Base-by-base conservation (phyloP, 331 rosid species). In the Prunus yedoensis region DNA sequence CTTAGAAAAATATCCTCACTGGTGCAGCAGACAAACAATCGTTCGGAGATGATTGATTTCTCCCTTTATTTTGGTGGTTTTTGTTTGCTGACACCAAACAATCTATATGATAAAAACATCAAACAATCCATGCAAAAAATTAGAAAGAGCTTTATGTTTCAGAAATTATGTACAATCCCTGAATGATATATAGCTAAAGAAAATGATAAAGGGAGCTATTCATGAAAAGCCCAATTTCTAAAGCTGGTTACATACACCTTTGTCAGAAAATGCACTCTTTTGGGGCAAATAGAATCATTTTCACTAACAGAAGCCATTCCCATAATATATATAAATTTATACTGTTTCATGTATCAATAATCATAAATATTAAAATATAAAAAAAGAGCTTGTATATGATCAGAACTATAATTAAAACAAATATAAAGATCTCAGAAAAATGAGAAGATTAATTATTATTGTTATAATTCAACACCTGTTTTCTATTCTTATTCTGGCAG, bases 391-490 rank as follows among this genome's bases (percentile, higher is more conserved):
- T 27, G 43, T 47, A 15, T 72, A 74, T 70, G 49, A 52, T 75
- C 78, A 63, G 32, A 13, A 12, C 0, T 14, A 32, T 18, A 35
- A 61, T 8, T 4, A 20, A 56, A 74, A 70, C 15, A 17, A 20
- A 65, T 41, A 78, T 1, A 10, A 16, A 49, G 72, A 30, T 50
- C n/a, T 47, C 3, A 35, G 3, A 52, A 21, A 45, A 12, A 18
- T 4, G 59, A n/a, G 64, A 81, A 70, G 4, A 74, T 16, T 10
- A 28, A 8, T 6, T 30, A 3, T 30, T 5, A 52, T 15, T 8
- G 15, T 20, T 1, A 21, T 5, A 38, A 23, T 13, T 87, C 78
- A 92, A 90, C 91, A 90, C 89, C 90, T 91, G 93, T 90, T 83
- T 68, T 85, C 88, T 85, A 88, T 74, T 51, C 86, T 83, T 64